phyloP scores from a whole-genome alignment of 108 stramenopile genomes.

The Nitzschia sp. region DNA sequence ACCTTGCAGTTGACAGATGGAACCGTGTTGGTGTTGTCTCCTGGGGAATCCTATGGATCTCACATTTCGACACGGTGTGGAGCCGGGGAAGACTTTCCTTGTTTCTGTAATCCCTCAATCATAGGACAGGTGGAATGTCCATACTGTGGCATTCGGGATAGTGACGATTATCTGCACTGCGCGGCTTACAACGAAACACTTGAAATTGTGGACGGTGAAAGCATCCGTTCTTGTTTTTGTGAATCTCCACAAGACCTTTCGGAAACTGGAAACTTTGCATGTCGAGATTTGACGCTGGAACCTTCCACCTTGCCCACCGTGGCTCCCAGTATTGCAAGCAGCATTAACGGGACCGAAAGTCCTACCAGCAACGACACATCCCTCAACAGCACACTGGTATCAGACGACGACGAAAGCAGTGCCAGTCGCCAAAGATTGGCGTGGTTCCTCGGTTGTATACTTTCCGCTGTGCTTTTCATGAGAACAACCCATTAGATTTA shows the following conservation, averaged over 20 bases:
- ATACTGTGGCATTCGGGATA: constrained; percentile 14
- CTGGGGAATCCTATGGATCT: constrained; percentile 13
- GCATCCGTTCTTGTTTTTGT: not conserved
- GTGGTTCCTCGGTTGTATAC: no score
- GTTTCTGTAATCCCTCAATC: constrained; percentile 32
- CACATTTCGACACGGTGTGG: constrained; percentile 11
- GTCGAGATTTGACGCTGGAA: no score
- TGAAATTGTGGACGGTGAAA: constrained; percentile 3
- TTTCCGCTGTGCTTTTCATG: no score
- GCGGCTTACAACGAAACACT: constrained; percentile 9
- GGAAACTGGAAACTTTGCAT: not conserved
- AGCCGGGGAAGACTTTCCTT: constrained; percentile 12
- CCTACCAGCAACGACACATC: no score
- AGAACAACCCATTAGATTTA: no score
- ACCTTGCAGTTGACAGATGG: constrained; percentile 7
- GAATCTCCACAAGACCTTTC: constrained; percentile 3
- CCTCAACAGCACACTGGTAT: no score
- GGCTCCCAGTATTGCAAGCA: no score
- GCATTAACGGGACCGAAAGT: no score
- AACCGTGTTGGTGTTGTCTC: not conserved
- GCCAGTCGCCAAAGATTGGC: no score
- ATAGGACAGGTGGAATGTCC: constrained; percentile 31
- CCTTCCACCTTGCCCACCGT: no score
- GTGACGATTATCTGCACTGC: not conserved
- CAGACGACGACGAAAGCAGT: no score